Evolutionary conservation across 2,329 filamentous ascomycete genomes (phyloP), one percentile per base, ranked within the genome.

Genomic region (Fusarium newnesense): DNA sequence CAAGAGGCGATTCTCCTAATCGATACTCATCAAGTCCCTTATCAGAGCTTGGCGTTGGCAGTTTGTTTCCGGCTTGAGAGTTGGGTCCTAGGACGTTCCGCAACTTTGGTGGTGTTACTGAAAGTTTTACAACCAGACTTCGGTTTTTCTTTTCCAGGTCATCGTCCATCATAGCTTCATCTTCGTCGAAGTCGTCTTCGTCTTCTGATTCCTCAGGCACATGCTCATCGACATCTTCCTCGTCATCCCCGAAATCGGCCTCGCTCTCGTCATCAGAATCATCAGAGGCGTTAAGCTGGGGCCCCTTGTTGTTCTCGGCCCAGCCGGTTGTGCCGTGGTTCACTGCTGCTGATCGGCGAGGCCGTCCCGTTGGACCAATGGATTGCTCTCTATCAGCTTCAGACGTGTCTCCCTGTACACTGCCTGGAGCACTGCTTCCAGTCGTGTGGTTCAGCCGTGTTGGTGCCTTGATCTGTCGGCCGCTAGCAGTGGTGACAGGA

Each of bases 381-480:
- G 83, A 82, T 7, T 76, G 79, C 40, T 85, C 84, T 34, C 83
- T 80, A 12, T 83, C 83, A 60, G 77, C 77, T 42, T 84, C 83
- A 5, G 80, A 82, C 52, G 74, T 80, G 75, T 86, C 86, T 24
- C 82, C 86, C 39, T 87, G 85, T 18, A 84, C 81, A 64, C 85
- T 88, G 12, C 80, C 81, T 4, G 84, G 76, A 9, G 84, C 83
- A 67, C 86, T 88, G n/a, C 84, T 84, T 26, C 82, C 85, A 8
- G 84, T 85, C 69, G 92, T 90, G 18, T 89, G 90, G 60, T 93
- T 93, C 47, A 91, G 84, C 36, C 93, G 89, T 9, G 86, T 86
- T 13, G 91, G 90, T 50, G 92, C 90, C 73, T 90, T 89, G 72
- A 97, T 91, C 79, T 97, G 94, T 28, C 96, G 91, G 28, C 96